phyloP scores from a whole-genome alignment of 1,139 yeast genomes.

The Hyphopichia wangnamkhiaoensis region DNA sequence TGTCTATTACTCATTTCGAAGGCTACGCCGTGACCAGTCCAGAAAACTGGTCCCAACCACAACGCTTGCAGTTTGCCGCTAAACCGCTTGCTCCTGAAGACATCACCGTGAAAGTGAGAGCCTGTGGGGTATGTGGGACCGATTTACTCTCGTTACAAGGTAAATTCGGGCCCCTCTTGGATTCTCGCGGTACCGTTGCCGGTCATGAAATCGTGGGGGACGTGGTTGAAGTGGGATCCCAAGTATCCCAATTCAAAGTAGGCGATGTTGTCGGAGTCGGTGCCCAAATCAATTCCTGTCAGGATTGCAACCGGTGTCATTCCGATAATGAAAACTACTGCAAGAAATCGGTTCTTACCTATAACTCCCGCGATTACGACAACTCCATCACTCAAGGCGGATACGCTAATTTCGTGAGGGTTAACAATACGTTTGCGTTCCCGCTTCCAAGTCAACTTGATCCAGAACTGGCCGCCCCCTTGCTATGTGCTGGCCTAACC shows the following conservation, averaged over 20 bases:
- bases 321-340: conserved; percentile 50
- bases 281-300: conserved; percentile 48
- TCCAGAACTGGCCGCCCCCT: conserved; percentile 46
- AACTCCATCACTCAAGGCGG: conserved; percentile 55
- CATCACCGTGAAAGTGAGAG: conserved; percentile 33
- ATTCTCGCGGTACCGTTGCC: conserved; percentile 32
- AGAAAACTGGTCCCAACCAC: background rate
- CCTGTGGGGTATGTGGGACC: conserved; percentile 44
- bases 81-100: conserved; percentile 33
- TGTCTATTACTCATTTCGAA: no score
- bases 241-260: conserved; percentile 30
- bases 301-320: conserved; percentile 45
- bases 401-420: conserved; percentile 52
- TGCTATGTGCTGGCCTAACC: conserved; percentile 56
- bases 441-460: conserved; percentile 49
- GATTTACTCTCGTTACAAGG: conserved; percentile 46
- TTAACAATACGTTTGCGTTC: conserved; percentile 47
- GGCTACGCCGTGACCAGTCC: no score
- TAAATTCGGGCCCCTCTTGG: background rate
- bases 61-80: conserved; percentile 10
- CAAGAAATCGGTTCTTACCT: conserved; percentile 40
- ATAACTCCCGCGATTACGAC: conserved; percentile 40
- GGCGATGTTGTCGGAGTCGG: conserved; percentile 56
- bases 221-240: conserved; percentile 43
- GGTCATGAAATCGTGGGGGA: conserved; percentile 54